Percentiles rank a stretch among this genome's conserved stretches.
phyloP scores from a whole-genome alignment of 495 filamentous ascomycete species.

The Evernia prunastri region DNA sequence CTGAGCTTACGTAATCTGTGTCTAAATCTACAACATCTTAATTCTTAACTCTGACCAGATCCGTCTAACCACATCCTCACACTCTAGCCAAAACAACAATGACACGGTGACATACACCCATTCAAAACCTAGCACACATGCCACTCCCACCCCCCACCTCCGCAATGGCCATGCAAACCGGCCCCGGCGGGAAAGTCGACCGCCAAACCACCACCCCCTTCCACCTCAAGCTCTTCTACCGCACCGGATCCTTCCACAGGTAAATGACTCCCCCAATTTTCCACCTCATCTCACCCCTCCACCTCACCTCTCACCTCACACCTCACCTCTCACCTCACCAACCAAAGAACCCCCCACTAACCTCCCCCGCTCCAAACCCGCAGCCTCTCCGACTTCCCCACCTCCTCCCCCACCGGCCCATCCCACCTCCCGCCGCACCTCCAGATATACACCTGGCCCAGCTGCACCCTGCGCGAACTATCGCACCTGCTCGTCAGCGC shows the following conservation, averaged over 20 bases:
- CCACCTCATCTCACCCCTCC: conserved; percentile 29
- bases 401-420: conserved; percentile 40
- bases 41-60: too few species aligned
- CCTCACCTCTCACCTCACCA: conserved; percentile 34
- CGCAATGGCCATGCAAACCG: conserved; percentile 30
- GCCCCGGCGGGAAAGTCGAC: conserved; percentile 44
- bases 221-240: conserved; percentile 85
- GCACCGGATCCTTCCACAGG: conserved; percentile 64
- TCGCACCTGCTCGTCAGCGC: conserved; percentile 64
- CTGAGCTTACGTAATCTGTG: too few species aligned
- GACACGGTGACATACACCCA: not conserved
- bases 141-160: not conserved
- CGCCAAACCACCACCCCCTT: conserved; percentile 78
- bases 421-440: conserved; percentile 63
- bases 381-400: conserved; percentile 62
- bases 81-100: not conserved
- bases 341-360: conserved; percentile 16
- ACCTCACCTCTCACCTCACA: conserved; percentile 28
- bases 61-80: too few species aligned
- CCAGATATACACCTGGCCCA: conserved; percentile 82
- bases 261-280: conserved; percentile 31
- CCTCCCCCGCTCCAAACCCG: conserved; percentile 2
- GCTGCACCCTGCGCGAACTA: conserved; percentile 77
- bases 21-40: too few species aligned
- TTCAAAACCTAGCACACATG: not conserved